Percentiles rank a stretch among this genome's conserved stretches.
Conservation (phyloP, 1,284 basidiomycete species). For the Marasmius fiardii region DNA sequence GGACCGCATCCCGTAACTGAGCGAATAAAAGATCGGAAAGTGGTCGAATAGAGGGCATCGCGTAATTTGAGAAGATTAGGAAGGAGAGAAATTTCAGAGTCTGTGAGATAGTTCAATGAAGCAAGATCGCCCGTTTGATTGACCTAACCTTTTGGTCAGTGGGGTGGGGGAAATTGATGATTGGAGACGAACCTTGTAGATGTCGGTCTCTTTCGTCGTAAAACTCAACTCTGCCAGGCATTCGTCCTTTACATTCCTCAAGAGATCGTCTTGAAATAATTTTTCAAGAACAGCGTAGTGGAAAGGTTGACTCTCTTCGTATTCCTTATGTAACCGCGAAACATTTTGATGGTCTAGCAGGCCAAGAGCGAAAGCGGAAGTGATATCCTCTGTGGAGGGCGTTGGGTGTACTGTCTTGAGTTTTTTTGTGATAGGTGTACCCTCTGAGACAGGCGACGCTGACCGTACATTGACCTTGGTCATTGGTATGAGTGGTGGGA, state of each 20-base stretch:
- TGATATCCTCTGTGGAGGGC: constrained; percentile 25
- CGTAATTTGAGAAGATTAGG: constrained; percentile 81
- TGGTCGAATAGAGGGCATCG: constrained; percentile 87
- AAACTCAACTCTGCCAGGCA: constrained; percentile 86
- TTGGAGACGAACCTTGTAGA: constrained; percentile 78
- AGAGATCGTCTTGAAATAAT: constrained; percentile 83
- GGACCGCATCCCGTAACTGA: constrained; percentile 93
- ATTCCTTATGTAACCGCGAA: constrained; percentile 50
- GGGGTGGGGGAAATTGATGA: constrained; percentile 3
- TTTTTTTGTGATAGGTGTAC: background rate
- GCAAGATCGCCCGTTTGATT: constrained; percentile 98
- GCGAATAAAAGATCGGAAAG: constrained; percentile 84
- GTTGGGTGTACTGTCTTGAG: constrained; percentile 1
- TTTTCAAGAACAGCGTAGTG: constrained; percentile 82
- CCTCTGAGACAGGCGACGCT: background rate
- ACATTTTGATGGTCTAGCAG: constrained; percentile 59
- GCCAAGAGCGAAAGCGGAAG: constrained; percentile 44
- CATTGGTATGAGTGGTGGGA: background rate
- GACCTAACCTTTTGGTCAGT: constrained; percentile 52
- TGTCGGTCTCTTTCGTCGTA: constrained; percentile 97
- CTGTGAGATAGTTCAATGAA: constrained; percentile 82
- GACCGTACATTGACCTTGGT: constrained; percentile 1
- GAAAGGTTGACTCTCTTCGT: constrained; percentile 69
- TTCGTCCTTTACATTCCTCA: constrained; percentile 76
- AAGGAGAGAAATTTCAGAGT: constrained; percentile 74